Conservation (phyloP, 2,329 filamentous ascomycete species). For the Periconia sp. region DNA sequence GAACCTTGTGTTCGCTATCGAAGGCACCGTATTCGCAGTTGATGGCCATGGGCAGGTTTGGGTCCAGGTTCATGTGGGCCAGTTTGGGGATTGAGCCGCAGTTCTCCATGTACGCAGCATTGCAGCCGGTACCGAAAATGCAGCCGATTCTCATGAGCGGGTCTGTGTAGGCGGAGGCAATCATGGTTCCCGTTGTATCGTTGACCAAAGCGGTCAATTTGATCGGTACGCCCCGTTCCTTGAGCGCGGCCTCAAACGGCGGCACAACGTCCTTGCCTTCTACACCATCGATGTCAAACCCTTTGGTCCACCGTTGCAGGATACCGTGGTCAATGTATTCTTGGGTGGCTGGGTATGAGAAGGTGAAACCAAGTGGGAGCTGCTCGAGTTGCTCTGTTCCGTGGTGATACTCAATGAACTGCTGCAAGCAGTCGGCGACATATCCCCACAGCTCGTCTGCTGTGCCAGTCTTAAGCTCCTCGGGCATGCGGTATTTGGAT, state of each 20-base stretch:
- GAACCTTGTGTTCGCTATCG: constrained; percentile 88
- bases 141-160: constrained; percentile 89
- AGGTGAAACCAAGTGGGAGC: constrained; percentile 88
- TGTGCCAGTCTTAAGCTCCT: constrained; percentile 85
- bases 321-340: constrained; percentile 92
- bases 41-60: constrained; percentile 87
- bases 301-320: constrained; percentile 95
- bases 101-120: constrained; percentile 97
- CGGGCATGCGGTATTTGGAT: constrained; percentile 93
- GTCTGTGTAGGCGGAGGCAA: constrained; percentile 97
- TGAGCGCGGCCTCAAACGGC: constrained; percentile 79
- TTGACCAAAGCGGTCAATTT: constrained; percentile 93
- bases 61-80: constrained; percentile 82
- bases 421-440: constrained; percentile 87
- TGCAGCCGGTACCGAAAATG: constrained; percentile 98
- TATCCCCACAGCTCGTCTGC: constrained; percentile 93
- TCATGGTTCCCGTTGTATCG: constrained; percentile 94
- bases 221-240: constrained; percentile 79
- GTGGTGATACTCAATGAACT: constrained; percentile 90
- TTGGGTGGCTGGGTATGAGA: constrained; percentile 93
- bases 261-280: constrained; percentile 91
- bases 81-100: constrained; percentile 91
- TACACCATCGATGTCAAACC: constrained; percentile 89
- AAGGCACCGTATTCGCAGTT: constrained; percentile 99
- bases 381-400: constrained; percentile 63